Conservation (phyloP, 345 rosid genomes). For the Dovyalis caffra region DNA sequence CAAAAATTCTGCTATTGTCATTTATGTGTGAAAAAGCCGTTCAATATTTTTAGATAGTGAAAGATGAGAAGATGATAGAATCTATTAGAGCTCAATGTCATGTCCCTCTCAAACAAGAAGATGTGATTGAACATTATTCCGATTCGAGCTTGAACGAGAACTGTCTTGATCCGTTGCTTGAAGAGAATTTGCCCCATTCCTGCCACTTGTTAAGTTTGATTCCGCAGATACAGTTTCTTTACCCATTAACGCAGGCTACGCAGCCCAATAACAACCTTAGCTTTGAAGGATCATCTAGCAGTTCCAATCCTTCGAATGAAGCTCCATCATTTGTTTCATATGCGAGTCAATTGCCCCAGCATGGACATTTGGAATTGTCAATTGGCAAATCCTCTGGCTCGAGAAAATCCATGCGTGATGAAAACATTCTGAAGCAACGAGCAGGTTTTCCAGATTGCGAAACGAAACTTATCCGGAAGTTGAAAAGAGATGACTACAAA, state of each 20-base stretch:
- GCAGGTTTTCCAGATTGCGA: slow-evolving; percentile 17
- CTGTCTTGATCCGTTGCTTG: slow-evolving; percentile 17
- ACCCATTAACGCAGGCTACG: slow-evolving; percentile 13
- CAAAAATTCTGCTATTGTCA: not conserved
- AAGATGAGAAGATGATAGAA: slow-evolving; percentile 59
- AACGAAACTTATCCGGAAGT: slow-evolving; percentile 23
- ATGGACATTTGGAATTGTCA: slow-evolving; percentile 21
- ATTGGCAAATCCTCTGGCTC: slow-evolving; percentile 21
- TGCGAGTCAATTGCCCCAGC: slow-evolving; percentile 21
- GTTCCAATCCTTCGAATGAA: slow-evolving; percentile 45
- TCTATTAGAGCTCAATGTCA: slow-evolving; percentile 43
- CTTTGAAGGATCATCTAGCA: slow-evolving; percentile 53
- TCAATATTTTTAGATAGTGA: slow-evolving; percentile 45
- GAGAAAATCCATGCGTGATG: slow-evolving; percentile 10
- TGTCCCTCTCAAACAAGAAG: slow-evolving; percentile 28
- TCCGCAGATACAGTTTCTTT: slow-evolving; percentile 22
- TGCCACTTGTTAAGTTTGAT: slow-evolving; percentile 18
- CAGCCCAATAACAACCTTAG: slow-evolving; percentile 22
- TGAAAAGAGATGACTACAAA: slow-evolving; percentile 34
- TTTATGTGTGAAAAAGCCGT: not conserved
- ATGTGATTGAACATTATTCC: slow-evolving; percentile 17
- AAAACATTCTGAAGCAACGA: slow-evolving; percentile 21
- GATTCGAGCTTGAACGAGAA: slow-evolving; percentile 7
- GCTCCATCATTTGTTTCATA: slow-evolving; percentile 27
- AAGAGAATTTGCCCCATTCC: slow-evolving; percentile 19